These are phyloP conservation scores for Zalaria obscura DNA, from an alignment of 2,329 filamentous ascomycete species.

Conservation along the genomic window DNA sequence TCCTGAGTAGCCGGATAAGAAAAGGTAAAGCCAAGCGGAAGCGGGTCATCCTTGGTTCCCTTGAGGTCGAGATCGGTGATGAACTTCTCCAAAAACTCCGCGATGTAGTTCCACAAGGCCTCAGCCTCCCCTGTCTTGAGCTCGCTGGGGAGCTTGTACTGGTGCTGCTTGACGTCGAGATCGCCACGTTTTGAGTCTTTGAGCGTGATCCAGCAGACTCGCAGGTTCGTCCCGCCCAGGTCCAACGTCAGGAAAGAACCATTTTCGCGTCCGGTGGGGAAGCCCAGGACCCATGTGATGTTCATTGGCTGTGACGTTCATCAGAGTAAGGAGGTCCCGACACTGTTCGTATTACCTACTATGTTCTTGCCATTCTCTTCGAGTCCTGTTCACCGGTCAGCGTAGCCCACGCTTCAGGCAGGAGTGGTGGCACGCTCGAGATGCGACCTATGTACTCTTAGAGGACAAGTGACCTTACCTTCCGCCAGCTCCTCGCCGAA, in stretches of 20 bases:
- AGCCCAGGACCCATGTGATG: conserved; percentile 89
- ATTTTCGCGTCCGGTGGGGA: conserved; percentile 74
- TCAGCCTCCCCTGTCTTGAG: conserved; percentile 75
- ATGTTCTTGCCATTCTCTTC: conserved; percentile 77
- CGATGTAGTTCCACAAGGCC: conserved; percentile 89
- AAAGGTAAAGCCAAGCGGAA: conserved; percentile 89
- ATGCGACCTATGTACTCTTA: too few species aligned
- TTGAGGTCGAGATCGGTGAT: conserved; percentile 68
- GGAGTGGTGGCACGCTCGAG: not conserved
- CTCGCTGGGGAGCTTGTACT: conserved; percentile 90
- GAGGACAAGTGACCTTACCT: conserved; percentile 32
- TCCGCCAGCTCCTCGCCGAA: conserved; percentile 77
- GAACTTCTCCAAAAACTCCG: conserved; percentile 85
- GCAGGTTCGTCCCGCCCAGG: conserved; percentile 91
- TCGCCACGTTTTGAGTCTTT: conserved; percentile 69
- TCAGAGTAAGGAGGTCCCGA: not conserved
- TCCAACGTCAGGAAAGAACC: conserved; percentile 84
- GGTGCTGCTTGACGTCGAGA: conserved; percentile 92
- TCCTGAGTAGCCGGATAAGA: conserved; percentile 90
- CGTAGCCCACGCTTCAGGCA: not conserved
- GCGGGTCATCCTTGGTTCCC: conserved; percentile 44
- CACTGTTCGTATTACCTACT: conserved; percentile 38
- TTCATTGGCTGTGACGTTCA: conserved; percentile 66
- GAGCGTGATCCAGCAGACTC: conserved; percentile 86
- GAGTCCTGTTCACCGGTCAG: conserved; percentile 40